phyloP scores from a whole-genome alignment of 352 stramenopile species.

The Phytopythium helicoides region DNA sequence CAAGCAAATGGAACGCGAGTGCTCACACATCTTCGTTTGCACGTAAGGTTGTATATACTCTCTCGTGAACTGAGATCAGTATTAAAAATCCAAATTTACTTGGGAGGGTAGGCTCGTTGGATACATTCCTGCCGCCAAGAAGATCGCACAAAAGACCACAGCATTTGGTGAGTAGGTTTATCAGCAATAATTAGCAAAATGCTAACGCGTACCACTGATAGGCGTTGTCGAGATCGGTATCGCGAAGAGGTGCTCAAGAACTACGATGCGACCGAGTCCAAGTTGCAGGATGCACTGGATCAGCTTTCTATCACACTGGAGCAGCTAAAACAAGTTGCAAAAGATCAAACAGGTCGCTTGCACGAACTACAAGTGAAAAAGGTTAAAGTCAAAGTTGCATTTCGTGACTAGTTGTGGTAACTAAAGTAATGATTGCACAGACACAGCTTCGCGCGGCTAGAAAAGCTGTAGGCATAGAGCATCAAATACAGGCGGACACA shows the following conservation, averaged over 20 bases:
- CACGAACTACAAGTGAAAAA: too few species aligned
- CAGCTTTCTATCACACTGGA: background rate
- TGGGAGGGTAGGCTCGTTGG: conserved; percentile 17
- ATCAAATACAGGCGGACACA: too few species aligned
- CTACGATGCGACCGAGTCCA: conserved; percentile 6
- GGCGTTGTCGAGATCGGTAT: conserved; percentile 22
- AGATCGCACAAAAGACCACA: conserved; percentile 15
- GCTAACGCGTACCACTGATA: too few species aligned
- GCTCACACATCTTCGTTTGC: background rate
- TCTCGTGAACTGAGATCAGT: background rate
- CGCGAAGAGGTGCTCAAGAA: conserved; percentile 14
- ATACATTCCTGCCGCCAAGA: conserved; percentile 13
- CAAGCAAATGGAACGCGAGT: too few species aligned
- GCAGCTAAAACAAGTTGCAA: background rate
- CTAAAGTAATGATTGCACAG: too few species aligned
- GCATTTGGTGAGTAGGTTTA: conserved; percentile 20
- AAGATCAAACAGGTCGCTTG: too few species aligned
- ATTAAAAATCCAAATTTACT: too few species aligned
- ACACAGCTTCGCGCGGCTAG: too few species aligned
- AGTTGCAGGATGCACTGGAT: conserved; percentile 9
- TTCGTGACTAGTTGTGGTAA: too few species aligned
- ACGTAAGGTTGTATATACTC: background rate
- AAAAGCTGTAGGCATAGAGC: too few species aligned
- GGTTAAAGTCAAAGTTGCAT: too few species aligned
- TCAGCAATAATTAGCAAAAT: too few species aligned